A percentile compares a stretch with the other conserved stretches of the same genome.
Evolutionary conservation across 2,329 filamentous ascomycete genomes (phyloP).

Genomic region (Arthroderma uncinatum): DNA sequence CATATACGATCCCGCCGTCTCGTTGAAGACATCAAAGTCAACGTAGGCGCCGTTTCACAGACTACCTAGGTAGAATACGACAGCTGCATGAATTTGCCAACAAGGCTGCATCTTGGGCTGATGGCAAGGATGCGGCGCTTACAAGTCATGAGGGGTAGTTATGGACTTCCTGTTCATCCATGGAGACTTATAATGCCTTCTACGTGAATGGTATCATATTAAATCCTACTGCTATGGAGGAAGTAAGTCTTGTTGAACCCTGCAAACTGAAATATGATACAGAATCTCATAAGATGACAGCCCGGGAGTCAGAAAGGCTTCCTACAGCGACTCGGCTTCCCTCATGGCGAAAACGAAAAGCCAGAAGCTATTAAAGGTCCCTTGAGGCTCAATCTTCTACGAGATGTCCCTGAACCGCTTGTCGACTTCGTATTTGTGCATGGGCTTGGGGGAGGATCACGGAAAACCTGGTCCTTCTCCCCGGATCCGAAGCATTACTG

Average conservation of each 20-base stretch:
- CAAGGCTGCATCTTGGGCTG: neutral
- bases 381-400: slow-evolving; percentile 15
- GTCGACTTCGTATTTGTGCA: slow-evolving; percentile 33
- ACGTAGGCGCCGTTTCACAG: too few species aligned
- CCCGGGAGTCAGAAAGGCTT: neutral
- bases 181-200: neutral
- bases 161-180: neutral
- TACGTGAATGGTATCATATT: neutral
- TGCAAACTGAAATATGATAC: neutral
- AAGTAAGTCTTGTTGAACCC: neutral
- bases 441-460: slow-evolving; percentile 31
- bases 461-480: slow-evolving; percentile 28
- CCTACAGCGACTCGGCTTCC: neutral
- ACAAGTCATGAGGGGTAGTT: neutral
- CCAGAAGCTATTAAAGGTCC: slow-evolving; percentile 13
- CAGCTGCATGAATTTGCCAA: too few species aligned
- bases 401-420: slow-evolving; percentile 10
- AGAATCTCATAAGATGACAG: neutral
- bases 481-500: slow-evolving; percentile 14
- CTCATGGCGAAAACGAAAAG: neutral
- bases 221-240: neutral
- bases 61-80: too few species aligned
- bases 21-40: too few species aligned
- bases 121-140: neutral
- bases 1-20: too few species aligned